A percentile compares a stretch with the other conserved stretches of the same genome.
Conservation (phyloP, 1,284 basidiomycete species). For the Irpex sp. region DNA sequence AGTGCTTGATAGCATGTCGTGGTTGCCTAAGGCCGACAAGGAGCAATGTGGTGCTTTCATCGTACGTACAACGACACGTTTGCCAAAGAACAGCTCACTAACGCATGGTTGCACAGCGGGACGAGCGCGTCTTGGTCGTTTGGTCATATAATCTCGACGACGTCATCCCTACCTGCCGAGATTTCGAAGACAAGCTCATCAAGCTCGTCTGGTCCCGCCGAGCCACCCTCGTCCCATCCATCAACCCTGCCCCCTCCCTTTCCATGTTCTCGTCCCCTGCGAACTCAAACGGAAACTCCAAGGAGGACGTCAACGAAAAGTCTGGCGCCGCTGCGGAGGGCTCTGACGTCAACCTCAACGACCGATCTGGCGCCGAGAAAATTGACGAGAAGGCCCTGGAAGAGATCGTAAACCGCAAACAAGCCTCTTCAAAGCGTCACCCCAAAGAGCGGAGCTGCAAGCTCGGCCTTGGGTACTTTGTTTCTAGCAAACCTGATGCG, state of each 20-base stretch:
- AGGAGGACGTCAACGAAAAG: constrained; percentile 46
- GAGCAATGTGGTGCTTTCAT: constrained; percentile 82
- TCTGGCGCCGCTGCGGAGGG: not conserved
- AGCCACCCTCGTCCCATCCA: constrained; percentile 25
- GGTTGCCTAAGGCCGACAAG: constrained; percentile 66
- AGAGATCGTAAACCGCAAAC: constrained; percentile 13
- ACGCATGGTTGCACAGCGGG: constrained; percentile 38
- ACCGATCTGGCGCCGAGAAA: constrained; percentile 6
- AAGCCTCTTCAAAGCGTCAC: constrained; percentile 29
- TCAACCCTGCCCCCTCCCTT: constrained; percentile 19
- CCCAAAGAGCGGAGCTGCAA: constrained; percentile 29
- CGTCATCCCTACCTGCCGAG: constrained; percentile 57
- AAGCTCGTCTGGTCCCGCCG: constrained; percentile 72
- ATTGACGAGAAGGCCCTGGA: constrained; percentile 35
- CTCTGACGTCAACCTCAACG: no score
- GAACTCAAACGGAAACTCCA: constrained; percentile 41
- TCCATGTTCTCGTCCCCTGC: constrained; percentile 17
- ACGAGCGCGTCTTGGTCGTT: constrained; percentile 66
- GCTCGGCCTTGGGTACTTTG: constrained; percentile 17
- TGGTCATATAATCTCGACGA: constrained; percentile 74
- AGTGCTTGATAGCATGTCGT: constrained; percentile 55
- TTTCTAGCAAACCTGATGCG: no score
- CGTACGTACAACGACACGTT: constrained; percentile 31
- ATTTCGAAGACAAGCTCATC: constrained; percentile 75
- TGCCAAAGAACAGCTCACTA: no score